Evolutionary conservation across 768 basidiomycete species (phyloP), one percentile per base, ranked within the genome.

Genomic region (Lactarius psammicola): DNA sequence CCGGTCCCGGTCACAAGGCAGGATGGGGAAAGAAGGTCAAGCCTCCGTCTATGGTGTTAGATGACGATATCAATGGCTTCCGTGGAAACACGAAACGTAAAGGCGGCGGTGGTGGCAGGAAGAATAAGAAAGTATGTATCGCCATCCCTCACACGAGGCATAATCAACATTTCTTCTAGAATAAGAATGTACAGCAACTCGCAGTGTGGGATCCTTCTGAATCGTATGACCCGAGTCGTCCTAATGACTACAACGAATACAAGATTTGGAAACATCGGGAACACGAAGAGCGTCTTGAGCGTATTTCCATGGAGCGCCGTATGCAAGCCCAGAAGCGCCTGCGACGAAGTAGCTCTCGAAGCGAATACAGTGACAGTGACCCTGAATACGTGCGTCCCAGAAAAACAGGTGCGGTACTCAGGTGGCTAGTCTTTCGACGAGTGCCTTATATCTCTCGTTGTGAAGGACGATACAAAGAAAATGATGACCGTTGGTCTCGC

Each of bases 1-100:
- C n/a, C 77, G 77, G 3, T 59, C 78, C n/a, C 77, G 80, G 69
- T 77, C 81, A 20, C 75, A 80, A 69, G 72, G 76, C 57, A 68
- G 87, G 87, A 69, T 93, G 92, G 92, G 89, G 89, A 51, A 90
- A 88, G 77, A 93, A 93, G 74, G 87, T 94, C 73, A 93, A 93
- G 71, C 92, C 93, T 18, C 93, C 93, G 3, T 90, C 90, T 0
- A 94, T 95, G 91, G 81, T 94, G 26, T 83, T 95, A 11, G 92
- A 94, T 66, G 93, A 94, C 66, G 91, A 94, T 67, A 80, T 94
- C 68, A 94, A 94, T 64, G 92, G 92, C 1, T 95, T 89, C 76
- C 89, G 85, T 71, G 71, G 81, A 15, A 79, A 81, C 13, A 78
- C 82, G 55, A 85, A 83, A 61, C 85, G 82, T 65, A 85, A 80